Conservation (phyloP, 2,329 filamentous ascomycete genomes). For the Hypoxylon sp. region DNA sequence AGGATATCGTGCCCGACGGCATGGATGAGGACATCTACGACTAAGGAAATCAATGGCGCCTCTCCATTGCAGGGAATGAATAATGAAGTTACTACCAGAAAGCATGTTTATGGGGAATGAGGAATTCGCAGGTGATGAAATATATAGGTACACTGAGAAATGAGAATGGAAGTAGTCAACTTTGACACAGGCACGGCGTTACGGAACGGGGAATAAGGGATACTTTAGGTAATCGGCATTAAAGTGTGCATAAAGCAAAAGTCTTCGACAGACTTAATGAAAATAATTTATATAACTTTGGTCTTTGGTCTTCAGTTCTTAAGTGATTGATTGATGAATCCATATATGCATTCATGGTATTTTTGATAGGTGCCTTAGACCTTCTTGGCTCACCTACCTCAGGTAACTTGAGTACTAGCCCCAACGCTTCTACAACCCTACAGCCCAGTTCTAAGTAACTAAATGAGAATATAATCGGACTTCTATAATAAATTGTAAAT, state of each 20-base stretch:
- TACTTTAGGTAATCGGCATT: conserved; percentile 2
- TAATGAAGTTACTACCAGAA: conserved; percentile 16
- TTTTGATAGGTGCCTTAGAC: too few relatives aligned
- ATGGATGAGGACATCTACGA: conserved; percentile 73
- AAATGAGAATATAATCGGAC: too few relatives aligned
- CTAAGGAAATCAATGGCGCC: conserved; percentile 39
- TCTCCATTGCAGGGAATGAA: conserved; percentile 17
- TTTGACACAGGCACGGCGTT: conserved; percentile 13
- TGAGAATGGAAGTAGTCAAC: background rate
- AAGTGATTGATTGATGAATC: background rate
- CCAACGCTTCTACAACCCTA: too few relatives aligned
- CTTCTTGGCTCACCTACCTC: too few relatives aligned
- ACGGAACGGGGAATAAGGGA: background rate
- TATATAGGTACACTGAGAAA: conserved; percentile 1
- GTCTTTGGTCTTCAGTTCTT: background rate
- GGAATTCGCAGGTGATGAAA: conserved; percentile 4
- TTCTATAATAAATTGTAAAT: too few relatives aligned
- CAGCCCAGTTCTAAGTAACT: too few relatives aligned
- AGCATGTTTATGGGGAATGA: conserved; percentile 3
- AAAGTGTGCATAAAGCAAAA: background rate
- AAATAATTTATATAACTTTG: conserved; percentile 2
- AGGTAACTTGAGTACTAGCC: too few relatives aligned
- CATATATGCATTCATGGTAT: background rate
- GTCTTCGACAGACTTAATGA: conserved; percentile 10
- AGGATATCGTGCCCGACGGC: conserved; percentile 74